phyloP scores from a whole-genome alignment of 2,329 filamentous ascomycete species.

The Ascomycota sp. region DNA sequence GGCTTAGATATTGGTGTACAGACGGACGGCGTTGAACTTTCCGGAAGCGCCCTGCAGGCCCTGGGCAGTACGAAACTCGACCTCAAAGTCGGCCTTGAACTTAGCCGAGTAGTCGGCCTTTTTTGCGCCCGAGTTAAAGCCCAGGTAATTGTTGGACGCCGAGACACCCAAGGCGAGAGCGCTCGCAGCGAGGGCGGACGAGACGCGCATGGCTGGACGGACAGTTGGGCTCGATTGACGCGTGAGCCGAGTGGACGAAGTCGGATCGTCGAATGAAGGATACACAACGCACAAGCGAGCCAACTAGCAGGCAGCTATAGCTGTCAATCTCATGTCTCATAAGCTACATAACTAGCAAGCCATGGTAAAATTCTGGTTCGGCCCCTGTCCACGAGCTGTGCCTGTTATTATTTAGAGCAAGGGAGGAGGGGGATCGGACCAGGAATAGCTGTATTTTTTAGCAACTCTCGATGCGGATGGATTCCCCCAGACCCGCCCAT shows the following conservation, averaged over 20 bases:
- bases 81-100: conserved; percentile 27
- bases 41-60: conserved; percentile 21
- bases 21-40: conserved; percentile 35
- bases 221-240: background rate
- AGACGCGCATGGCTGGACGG: conserved; percentile 17
- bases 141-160: conserved; percentile 25
- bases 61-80: conserved; percentile 22
- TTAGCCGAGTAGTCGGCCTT: conserved; percentile 26
- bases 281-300: no score
- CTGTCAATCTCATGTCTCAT: no score
- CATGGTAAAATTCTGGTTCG: no score
- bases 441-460: no score
- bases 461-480: no score
- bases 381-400: no score
- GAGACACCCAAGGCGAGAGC: conserved; percentile 19
- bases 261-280: background rate
- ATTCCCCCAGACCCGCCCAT: no score
- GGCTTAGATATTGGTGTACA: conserved; percentile 49
- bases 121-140: conserved; percentile 31
- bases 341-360: no score
- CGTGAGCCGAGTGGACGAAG: background rate
- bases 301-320: no score
- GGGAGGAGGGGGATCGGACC: no score
- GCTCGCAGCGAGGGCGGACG: conserved; percentile 16
- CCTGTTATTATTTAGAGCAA: no score